These are phyloP conservation scores for Epichloe elymi DNA, from an alignment of 2,329 filamentous ascomycete species.

Conservation along the genomic window DNA sequence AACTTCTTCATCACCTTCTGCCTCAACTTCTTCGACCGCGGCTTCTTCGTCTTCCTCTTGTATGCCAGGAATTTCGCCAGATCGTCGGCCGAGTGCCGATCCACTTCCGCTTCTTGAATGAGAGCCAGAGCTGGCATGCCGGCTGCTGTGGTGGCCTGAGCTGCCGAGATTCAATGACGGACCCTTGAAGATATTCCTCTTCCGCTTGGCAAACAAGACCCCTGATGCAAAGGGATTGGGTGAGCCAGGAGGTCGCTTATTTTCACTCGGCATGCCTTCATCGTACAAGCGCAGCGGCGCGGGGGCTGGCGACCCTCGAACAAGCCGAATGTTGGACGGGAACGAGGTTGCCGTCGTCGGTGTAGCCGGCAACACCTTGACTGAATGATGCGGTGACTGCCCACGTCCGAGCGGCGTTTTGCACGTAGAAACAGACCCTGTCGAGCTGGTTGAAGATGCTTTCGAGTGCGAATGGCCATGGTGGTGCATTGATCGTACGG, in stretches of 20 bases:
- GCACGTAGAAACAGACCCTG: slow-evolving; percentile 57
- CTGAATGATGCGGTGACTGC: slow-evolving; percentile 73
- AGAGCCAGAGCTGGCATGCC: slow-evolving; percentile 25
- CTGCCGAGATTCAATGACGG: slow-evolving; percentile 49
- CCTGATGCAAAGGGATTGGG: slow-evolving; percentile 48
- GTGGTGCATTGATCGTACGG: slow-evolving; percentile 80
- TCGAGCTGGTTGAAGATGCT: slow-evolving; percentile 82
- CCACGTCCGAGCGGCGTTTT: slow-evolving; percentile 50
- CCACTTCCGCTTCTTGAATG: slow-evolving; percentile 49
- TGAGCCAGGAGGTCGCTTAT: slow-evolving; percentile 29
- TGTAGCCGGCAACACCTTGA: slow-evolving; percentile 90
- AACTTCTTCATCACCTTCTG: slow-evolving; percentile 31
- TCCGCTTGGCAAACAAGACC: slow-evolving; percentile 68
- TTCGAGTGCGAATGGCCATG: slow-evolving; percentile 83
- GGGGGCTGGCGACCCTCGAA: slow-evolving; percentile 44
- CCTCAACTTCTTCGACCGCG: slow-evolving; percentile 25
- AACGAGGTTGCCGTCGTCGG: slow-evolving; percentile 65
- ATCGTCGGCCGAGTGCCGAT: slow-evolving; percentile 49
- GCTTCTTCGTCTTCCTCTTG: slow-evolving; percentile 50
- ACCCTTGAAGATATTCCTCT: slow-evolving; percentile 71
- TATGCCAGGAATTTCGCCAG: slow-evolving; percentile 57
- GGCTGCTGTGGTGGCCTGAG: slow-evolving; percentile 21
- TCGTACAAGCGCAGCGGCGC: slow-evolving; percentile 41
- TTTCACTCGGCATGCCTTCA: slow-evolving; percentile 39
- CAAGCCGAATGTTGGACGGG: slow-evolving; percentile 74